Conservation (phyloP, 306 rosid species). For the Trifolium dubium region DNA sequence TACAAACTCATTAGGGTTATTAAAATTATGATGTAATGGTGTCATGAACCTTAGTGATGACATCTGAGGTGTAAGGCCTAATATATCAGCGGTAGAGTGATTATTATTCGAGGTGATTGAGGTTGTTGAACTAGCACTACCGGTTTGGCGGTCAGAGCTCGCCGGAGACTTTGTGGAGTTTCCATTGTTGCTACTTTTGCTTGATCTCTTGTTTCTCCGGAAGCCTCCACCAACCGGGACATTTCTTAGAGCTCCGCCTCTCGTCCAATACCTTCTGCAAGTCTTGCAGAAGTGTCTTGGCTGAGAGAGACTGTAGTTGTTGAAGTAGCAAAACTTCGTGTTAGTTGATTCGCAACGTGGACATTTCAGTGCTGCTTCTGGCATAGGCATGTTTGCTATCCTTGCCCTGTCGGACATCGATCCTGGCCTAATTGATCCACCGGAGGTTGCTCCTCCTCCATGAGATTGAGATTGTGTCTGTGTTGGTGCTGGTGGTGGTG, state of each 20-base stretch:
- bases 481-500: conserved; percentile 29
- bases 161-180: conserved; percentile 67
- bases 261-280: conserved; percentile 90
- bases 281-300: conserved; percentile 96
- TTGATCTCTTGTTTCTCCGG: conserved; percentile 69
- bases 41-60: conserved; percentile 58
- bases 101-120: conserved; percentile 41
- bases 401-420: conserved; percentile 85
- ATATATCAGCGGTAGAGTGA: conserved; percentile 43
- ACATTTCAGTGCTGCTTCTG: conserved; percentile 69
- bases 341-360: conserved; percentile 86
- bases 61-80: conserved; percentile 48
- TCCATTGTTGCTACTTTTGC: conserved; percentile 52
- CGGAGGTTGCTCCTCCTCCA: conserved; percentile 42
- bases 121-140: conserved; percentile 50
- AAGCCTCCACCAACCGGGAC: conserved; percentile 96
- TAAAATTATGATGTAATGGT: conserved; percentile 57
- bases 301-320: conserved; percentile 89
- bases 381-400: conserved; percentile 78
- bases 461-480: conserved; percentile 41
- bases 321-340: conserved; percentile 90
- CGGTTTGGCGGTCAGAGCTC: conserved; percentile 52
- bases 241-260: conserved; percentile 73
- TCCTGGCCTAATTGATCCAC: conserved; percentile 66
- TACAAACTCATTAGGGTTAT: conserved; percentile 32